phyloP scores from a whole-genome alignment of 148 eudicot genomes.

The Rhododendron ovatum region DNA sequence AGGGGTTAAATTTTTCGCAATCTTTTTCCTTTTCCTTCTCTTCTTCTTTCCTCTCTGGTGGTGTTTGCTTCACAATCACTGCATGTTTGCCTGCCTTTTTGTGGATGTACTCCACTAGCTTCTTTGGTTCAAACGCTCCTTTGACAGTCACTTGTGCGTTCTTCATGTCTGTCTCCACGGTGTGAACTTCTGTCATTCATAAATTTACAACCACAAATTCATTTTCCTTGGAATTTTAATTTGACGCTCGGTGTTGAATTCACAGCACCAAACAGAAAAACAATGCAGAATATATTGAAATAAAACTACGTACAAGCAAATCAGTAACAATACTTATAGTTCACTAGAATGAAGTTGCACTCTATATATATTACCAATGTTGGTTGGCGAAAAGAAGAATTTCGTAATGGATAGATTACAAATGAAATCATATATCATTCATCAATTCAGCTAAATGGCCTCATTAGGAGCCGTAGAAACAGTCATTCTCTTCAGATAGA shows the following conservation, averaged over 20 bases:
- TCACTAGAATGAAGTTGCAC: not conserved
- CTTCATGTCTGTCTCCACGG: conserved; percentile 34
- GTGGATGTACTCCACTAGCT: conserved; percentile 31
- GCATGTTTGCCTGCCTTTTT: conserved; percentile 43
- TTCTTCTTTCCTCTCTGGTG: conserved; percentile 3
- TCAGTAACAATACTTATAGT: not conserved
- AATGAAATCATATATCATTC: too few relatives aligned
- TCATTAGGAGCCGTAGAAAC: too few relatives aligned
- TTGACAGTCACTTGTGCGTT: conserved; percentile 39
- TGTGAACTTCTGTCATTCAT: conserved; percentile 33
- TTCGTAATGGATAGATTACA: too few relatives aligned
- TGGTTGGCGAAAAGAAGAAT: too few relatives aligned
- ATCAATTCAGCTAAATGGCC: too few relatives aligned
- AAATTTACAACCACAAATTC: not conserved
- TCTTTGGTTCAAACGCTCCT: conserved; percentile 41
- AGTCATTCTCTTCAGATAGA: too few relatives aligned
- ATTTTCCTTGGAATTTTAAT: not conserved
- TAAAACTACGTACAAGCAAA: not conserved
- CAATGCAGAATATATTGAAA: not conserved
- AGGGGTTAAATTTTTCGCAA: not conserved
- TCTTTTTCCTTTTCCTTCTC: not conserved
- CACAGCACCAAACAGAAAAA: not conserved
- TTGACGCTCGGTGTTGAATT: not conserved
- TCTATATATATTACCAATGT: too few relatives aligned
- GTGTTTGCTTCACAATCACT: conserved; percentile 11